phyloP scores from a whole-genome alignment of 176 grass and related monocot species.

The Oryza meridionalis region DNA sequence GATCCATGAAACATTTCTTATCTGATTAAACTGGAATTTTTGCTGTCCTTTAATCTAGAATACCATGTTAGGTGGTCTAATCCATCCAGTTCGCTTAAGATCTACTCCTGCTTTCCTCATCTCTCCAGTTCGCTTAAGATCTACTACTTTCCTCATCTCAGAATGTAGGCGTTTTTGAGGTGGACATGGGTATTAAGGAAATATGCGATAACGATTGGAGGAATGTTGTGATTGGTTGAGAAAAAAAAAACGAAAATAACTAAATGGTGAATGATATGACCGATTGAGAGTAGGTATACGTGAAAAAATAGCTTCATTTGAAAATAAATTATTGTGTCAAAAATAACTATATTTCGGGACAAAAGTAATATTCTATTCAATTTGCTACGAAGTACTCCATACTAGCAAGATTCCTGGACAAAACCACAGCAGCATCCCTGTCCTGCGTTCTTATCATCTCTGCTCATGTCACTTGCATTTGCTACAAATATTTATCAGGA shows the following conservation, averaged over 20 bases:
- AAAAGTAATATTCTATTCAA: not conserved
- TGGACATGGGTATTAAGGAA: no score
- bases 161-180: no score
- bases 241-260: no score
- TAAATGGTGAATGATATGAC: no score
- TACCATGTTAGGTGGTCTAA: constrained; percentile 21
- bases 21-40: not conserved
- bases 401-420: not conserved
- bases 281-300: no score
- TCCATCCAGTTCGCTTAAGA: not conserved
- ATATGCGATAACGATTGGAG: no score
- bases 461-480: not conserved
- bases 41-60: constrained; percentile 28
- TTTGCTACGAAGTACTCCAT: not conserved
- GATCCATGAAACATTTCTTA: not conserved
- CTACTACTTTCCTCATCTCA: no score
- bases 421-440: not conserved
- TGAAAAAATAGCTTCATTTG: no score
- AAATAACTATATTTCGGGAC: no score
- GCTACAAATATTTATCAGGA: not conserved
- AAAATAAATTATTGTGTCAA: no score
- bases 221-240: no score
- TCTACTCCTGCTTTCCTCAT: no score
- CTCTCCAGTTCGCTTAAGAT: not conserved
- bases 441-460: not conserved